Evolutionary conservation across 805 yeast species (phyloP), one percentile per base, ranked within the genome.

Genomic region (Groenewaldozyma tartarivorans): DNA sequence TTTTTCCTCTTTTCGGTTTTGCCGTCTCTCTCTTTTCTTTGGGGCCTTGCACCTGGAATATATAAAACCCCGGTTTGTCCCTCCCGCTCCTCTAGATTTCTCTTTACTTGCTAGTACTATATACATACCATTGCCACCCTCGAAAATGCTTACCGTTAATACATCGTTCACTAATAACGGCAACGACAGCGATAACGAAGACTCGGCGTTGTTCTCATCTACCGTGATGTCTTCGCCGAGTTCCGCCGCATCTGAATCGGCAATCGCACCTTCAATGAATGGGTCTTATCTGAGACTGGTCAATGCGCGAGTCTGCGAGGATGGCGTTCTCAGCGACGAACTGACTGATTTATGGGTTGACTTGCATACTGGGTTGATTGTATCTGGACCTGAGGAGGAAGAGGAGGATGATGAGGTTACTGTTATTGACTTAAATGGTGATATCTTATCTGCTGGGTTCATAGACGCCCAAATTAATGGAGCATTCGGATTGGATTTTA

Each of bases 381-480:
- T 64, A 19, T 47, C 45, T 1, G 44, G 53, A 3, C 64, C 67
- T 2, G 33, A 41, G 5, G 44, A 43, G 20, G 37, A 37, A 6
- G 31, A 29, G 11, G 39, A 41, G 5, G 38, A 39, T 16, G 39
- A 34, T 13, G 38, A 40, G 9, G 36, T 33, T 9, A 56, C 54
- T 33, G 55, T 54, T 2, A 53, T 74, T 11, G 76, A 75, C 47
- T 56, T 75, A 37, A 47, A 65, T n/a, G 77, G 75, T 3, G 49
- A 55, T 16, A 61, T 71, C 22, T 46, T 75, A 26, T 67, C 77
- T 0, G 79, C 80, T 0, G 80, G 80, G 1, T 72, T 67, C 51
- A 57, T 75, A 9, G 80, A 75, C 51, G 66, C 71, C 46, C 80
- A 75, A 54, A 71, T 73, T 45, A 75, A 75, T 47, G 80, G 79